phyloP scores from a whole-genome alignment of 306 rosid genomes.

The Cicer cuneatum region DNA sequence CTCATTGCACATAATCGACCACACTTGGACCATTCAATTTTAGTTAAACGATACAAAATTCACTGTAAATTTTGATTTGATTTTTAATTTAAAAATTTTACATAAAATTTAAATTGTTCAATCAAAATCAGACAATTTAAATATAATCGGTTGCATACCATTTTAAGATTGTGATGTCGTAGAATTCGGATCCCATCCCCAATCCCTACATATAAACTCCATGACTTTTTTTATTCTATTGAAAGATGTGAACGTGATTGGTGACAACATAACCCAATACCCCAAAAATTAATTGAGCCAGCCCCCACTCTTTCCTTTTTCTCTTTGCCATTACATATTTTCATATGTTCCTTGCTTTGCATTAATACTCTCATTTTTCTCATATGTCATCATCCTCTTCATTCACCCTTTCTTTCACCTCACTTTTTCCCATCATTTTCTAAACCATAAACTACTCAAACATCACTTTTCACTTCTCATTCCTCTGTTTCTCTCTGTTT shows the following conservation, averaged over 20 bases:
- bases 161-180: no score
- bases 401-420: not conserved
- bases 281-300: constrained; percentile 42
- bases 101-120: no score
- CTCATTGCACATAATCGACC: no score
- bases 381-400: not conserved
- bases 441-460: constrained; percentile 13
- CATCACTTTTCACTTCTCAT: constrained; percentile 8
- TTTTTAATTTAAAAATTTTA: no score
- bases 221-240: constrained; percentile 48
- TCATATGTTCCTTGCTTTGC: constrained; percentile 75
- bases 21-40: no score
- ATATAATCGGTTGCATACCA: no score
- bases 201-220: constrained; percentile 30
- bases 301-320: constrained; percentile 43
- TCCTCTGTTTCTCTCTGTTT: constrained; percentile 44
- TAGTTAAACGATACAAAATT: no score
- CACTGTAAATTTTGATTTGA: no score
- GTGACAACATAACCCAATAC: constrained; percentile 40
- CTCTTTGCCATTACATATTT: constrained; percentile 46
- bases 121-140: no score
- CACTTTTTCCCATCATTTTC: constrained; percentile 7
- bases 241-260: constrained; percentile 39
- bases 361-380: constrained; percentile 51
- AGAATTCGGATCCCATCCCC: not conserved